Conservation (phyloP, 2,329 filamentous ascomycete species). For the Xylariales sp. region DNA sequence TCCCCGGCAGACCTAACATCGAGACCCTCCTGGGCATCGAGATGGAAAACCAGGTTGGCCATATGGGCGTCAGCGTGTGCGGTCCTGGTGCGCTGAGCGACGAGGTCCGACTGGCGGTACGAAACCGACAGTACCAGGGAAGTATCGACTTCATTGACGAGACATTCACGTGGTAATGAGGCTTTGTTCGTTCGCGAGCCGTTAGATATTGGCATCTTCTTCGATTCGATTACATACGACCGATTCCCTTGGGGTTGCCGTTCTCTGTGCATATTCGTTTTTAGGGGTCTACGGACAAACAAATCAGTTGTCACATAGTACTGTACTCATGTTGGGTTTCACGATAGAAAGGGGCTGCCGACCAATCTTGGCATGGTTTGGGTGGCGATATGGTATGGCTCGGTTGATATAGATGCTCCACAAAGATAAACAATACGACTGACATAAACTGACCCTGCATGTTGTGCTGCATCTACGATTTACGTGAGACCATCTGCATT, state of each 20-base stretch:
- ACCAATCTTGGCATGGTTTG: conserved; percentile 1
- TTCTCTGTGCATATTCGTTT: too few relatives aligned
- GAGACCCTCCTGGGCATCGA: conserved; percentile 67
- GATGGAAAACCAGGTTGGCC: conserved; percentile 69
- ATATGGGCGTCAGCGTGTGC: conserved; percentile 70
- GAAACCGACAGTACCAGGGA: conserved; percentile 58
- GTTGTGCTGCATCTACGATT: not conserved
- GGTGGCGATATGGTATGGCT: not conserved
- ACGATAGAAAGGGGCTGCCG: too few relatives aligned
- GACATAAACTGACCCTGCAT: not conserved
- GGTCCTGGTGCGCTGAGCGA: conserved; percentile 71
- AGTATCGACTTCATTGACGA: conserved; percentile 77
- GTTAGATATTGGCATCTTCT: not conserved
- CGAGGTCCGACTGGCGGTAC: conserved; percentile 65
- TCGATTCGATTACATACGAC: too few relatives aligned
- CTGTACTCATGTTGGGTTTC: too few relatives aligned
- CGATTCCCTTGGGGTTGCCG: too few relatives aligned
- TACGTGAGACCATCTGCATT: not conserved
- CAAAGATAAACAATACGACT: conserved; percentile 1
- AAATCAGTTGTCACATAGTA: too few relatives aligned
- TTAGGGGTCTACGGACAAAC: too few relatives aligned
- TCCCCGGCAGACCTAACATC: conserved; percentile 72
- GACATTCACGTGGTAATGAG: conserved; percentile 61
- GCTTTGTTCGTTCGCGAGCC: not conserved
- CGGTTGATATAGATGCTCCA: not conserved